Evolutionary conservation across 768 basidiomycete species (phyloP).

Genomic region (Rhodotorula graminis): DNA sequence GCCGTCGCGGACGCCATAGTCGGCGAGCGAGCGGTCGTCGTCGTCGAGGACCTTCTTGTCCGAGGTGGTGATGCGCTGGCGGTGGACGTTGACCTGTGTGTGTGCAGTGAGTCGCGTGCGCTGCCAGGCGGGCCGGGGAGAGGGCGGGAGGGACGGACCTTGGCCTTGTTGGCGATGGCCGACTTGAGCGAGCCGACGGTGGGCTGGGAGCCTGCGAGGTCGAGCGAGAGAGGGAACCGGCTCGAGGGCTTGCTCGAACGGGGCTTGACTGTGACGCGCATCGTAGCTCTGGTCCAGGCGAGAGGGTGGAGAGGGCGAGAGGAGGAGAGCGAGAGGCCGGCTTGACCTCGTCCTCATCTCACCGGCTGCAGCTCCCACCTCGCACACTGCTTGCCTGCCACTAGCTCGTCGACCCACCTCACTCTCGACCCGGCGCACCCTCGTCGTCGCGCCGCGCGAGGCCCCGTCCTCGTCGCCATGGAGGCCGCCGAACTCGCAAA

Average conservation of each 20-base stretch:
- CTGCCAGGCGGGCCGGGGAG: slow-evolving; percentile 12
- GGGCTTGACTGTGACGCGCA: slow-evolving; percentile 21
- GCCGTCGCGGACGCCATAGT: slow-evolving; percentile 59
- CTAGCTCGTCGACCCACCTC: no score
- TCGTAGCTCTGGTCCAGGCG: not conserved
- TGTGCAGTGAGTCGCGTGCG: slow-evolving; percentile 38
- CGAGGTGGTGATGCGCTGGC: slow-evolving; percentile 50
- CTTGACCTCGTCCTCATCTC: no score
- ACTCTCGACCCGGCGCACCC: no score
- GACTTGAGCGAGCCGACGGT: slow-evolving; percentile 68
- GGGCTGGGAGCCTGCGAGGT: slow-evolving; percentile 45
- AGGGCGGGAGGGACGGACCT: slow-evolving; percentile 46
- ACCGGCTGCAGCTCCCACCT: no score
- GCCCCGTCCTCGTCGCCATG: not conserved
- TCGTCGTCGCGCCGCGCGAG: no score
- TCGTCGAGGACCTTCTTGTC: slow-evolving; percentile 60
- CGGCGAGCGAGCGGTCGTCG: slow-evolving; percentile 60
- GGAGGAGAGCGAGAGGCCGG: no score
- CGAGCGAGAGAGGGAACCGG: slow-evolving; percentile 32
- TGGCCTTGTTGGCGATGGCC: slow-evolving; percentile 58
- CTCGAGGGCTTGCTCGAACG: slow-evolving; percentile 22
- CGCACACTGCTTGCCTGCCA: no score
- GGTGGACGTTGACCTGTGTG: not conserved
- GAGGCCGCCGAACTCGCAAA: slow-evolving; percentile 39
- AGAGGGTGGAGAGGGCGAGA: no score